Base-by-base conservation (phyloP, 768 basidiomycete genomes). In the Lenzites betulinus region DNA sequence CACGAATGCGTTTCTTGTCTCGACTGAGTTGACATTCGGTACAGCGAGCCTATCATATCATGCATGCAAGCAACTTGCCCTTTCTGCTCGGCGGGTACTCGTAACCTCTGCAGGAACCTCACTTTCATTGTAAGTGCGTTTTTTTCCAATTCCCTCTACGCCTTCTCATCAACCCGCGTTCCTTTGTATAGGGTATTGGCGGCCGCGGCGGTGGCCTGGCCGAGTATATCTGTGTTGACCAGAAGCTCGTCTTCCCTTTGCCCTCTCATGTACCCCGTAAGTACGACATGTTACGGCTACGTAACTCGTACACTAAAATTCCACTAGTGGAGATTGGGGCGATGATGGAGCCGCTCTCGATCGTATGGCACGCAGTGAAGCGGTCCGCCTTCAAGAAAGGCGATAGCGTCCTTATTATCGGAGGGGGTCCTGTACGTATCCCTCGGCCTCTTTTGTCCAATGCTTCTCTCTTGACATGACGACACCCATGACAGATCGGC, bases 361-460 rank as follows among this genome's bases (percentile, higher is more conserved):
- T 83, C 3, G 79, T 78, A 0, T 79, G 76, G 68, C 76, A 82
- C 50, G 78, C 78, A 1, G 77, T 79, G 12, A 79, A 80, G 62
- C 68, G 73, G 25, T 76, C 78, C 1, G 73, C 72, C 0, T 77
- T 78, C 62, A 70, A 71, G 54, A 58, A 62, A 30, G 80, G 80
- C 0, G 66, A 77, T 44, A 75, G 66, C 16, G 79, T 70, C 18
- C 72, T 83, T 28, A 69, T 83, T 7, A 55, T 77, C 18, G 81
- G 81, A 16, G 75, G 75, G 25, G 82, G 82, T 3, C 81, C 81
- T 8, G 76, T 81, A 65, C 16, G 77, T 73, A 7, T 18, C 0
- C 2, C 22, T 52, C 18, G 7, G 12, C 6, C 15, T 12, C 20
- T 26, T 20, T 11, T 6, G 18, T 7, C 13, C n/a, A 11, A 8